Evolutionary conservation across 352 stramenopile genomes (phyloP).

Genomic region (Phytopythium aichiense): DNA sequence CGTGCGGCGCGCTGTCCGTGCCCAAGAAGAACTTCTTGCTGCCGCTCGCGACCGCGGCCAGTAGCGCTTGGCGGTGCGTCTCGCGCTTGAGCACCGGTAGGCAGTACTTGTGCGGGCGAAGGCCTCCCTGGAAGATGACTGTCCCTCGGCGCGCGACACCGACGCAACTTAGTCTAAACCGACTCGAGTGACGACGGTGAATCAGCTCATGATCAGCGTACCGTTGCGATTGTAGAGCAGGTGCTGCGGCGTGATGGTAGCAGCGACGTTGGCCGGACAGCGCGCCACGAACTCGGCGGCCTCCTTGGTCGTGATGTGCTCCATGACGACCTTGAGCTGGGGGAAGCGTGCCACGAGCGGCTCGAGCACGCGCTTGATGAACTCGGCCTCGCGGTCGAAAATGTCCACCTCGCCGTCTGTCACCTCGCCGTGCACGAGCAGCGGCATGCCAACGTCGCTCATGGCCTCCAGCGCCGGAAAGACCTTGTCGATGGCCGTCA

Average conservation of each 20-base stretch:
- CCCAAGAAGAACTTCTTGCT: conserved; percentile 98
- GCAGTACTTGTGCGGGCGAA: conserved; percentile 99
- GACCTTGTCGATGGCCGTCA: conserved; percentile 96
- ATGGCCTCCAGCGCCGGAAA: conserved; percentile 83
- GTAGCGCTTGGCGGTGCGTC: conserved; percentile 88
- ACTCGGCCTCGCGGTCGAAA: conserved; percentile 97
- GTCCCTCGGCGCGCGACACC: not conserved
- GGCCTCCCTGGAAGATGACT: conserved; percentile 89
- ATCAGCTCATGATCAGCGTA: conserved; percentile 7
- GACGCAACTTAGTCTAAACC: not conserved
- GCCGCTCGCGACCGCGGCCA: conserved; percentile 89
- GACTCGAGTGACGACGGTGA: not conserved
- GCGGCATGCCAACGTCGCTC: conserved; percentile 85
- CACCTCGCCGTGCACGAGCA: conserved; percentile 97
- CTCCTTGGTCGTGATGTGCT: conserved; percentile 98
- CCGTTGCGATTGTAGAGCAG: conserved; percentile 99
- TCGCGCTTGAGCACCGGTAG: conserved; percentile 98
- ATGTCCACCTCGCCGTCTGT: conserved; percentile 94
- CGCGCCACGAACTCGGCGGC: conserved; percentile 94
- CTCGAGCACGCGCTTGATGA: conserved; percentile 95
- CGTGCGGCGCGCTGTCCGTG: conserved; percentile 97
- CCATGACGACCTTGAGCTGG: conserved; percentile 98
- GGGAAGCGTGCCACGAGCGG: conserved; percentile 92
- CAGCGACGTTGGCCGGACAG: conserved; percentile 89
- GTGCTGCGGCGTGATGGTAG: conserved; percentile 99